Evolutionary conservation across 768 basidiomycete genomes (phyloP).

Genomic region (Tulasnella sp.): DNA sequence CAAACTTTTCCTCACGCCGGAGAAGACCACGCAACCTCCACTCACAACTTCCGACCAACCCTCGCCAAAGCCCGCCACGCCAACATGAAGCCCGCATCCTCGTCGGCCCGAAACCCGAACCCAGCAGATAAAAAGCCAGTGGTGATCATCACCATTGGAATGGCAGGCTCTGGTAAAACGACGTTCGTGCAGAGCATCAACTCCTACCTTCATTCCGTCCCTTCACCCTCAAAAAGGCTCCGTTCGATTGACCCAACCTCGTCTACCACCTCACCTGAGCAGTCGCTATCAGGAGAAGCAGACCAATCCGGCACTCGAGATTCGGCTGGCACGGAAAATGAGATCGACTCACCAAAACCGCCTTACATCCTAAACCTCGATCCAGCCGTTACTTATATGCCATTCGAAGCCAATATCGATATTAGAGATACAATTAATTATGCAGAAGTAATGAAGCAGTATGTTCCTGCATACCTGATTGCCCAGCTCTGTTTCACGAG

Average conservation of each 20-base stretch:
- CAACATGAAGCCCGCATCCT: neutral
- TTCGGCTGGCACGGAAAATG: neutral
- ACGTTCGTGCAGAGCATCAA: conserved; percentile 96
- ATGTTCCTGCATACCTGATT: conserved; percentile 47
- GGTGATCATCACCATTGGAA: conserved; percentile 89
- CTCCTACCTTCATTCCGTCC: conserved; percentile 76
- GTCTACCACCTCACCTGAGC: neutral
- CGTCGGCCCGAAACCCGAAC: neutral
- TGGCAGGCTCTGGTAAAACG: conserved; percentile 98
- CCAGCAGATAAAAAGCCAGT: conserved; percentile 55
- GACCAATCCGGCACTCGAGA: neutral
- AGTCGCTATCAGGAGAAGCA: neutral
- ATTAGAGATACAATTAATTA: conserved; percentile 98
- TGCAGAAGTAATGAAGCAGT: conserved; percentile 99
- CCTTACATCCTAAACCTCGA: conserved; percentile 98
- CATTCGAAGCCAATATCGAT: conserved; percentile 96
- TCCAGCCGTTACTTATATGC: conserved; percentile 88
- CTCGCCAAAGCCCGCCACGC: neutral
- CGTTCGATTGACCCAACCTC: neutral
- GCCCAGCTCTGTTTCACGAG: conserved; percentile 34
- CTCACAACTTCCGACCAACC: neutral
- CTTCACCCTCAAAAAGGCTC: conserved; percentile 42
- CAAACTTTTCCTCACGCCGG: neutral
- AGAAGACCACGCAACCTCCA: neutral
- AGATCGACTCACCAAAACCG: conserved; percentile 50